Evolutionary conservation across 495 filamentous ascomycete species (phyloP), one percentile per base, ranked within the genome.

Genomic region (Melanomma pulvis-pyrius): DNA sequence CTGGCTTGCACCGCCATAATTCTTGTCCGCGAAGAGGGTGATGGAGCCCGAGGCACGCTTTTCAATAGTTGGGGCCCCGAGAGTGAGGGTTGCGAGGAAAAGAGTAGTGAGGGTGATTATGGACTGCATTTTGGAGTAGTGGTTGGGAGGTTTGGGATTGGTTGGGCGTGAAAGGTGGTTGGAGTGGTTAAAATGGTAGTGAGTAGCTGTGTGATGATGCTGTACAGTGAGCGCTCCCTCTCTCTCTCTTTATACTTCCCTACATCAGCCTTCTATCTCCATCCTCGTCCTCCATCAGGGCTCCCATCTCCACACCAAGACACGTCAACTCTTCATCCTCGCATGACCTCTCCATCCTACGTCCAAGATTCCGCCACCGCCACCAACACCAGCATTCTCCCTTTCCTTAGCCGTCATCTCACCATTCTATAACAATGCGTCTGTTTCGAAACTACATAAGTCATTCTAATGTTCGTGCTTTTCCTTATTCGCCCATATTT

Each of bases 21-120:
- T 51, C 4, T 22, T 13, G n/a, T 52, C 22, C 1, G 44, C 11
- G 46, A 26, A 61, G 47, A 61, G 46, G 46, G 59, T 61, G 44
- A 61, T 52, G 44, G 59, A 61, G 59, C n/a, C 59, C 1, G 17
- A 7, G 59, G 25, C 29, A 25, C 59, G 59, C 47, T 61, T 61
- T 41, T 61, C 26, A 13, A 61, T 44, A 41, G 59, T 24, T 7
- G 56, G 26, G 3, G 46, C 44, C 2, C 32, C 55, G 8, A 55
- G 25, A 39, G 13, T 19, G 36, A 59, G 56, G 25, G 59, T 26
- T 15, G 47, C 7, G 59, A 61, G 47, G 26, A n/a, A 1, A 28
- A 61, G 46, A n/a, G 28, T 17, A 4, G 32, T 24, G 51, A n/a
- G 1, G 59, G 30, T 50, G n/a, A n/a, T 9, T 24, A 51, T 51